Evolutionary conservation across 345 rosid species (phyloP), one percentile per base, ranked within the genome.

Genomic region (Barbarea vulgaris): DNA sequence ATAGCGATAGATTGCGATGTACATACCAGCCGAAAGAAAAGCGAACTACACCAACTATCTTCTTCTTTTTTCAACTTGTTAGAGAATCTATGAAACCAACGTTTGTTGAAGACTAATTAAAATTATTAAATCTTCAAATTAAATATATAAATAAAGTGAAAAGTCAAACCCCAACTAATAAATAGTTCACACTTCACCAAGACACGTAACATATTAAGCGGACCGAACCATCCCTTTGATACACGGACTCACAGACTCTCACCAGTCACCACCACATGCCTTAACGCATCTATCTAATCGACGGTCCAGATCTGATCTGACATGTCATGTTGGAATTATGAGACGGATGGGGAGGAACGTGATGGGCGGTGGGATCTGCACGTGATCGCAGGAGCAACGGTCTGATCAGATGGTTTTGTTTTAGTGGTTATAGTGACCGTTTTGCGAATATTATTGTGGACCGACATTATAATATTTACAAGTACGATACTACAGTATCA

Each of bases 331-430:
- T 39, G 24, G 22, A 9, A 2, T 51, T 41, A 68, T 39, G 55
- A 50, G 22, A 75, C 52, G 78, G 78, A 75, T 57, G 22, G 56
- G 15, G 30, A 67, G 24, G 69, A 61, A 69, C 80, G 74, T 69
- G 75, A 62, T 62, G 70, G 75, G 44, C 70, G 75, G 80, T 69
- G 75, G 57, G 58, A 69, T 76, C 37, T 63, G 80, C 80, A 76
- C 80, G 70, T 76, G 80, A 76, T 76, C 80, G 27, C 15, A 53
- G 55, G 9, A 60, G 69, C 75, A 61, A 69, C 79, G 75, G 75
- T 76, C 69, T 31, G 75, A 62, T 68, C 69, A 17, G 37, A 69
- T 76, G 31, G 22, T 69, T 54, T 69, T 54, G 34, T 66, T 74
- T 28, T 31, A 76, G 74, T 69, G 75, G 74, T 52, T 3, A 41